Base-by-base conservation (phyloP, 805 yeast genomes). In the Myxozyma nipponensis region DNA sequence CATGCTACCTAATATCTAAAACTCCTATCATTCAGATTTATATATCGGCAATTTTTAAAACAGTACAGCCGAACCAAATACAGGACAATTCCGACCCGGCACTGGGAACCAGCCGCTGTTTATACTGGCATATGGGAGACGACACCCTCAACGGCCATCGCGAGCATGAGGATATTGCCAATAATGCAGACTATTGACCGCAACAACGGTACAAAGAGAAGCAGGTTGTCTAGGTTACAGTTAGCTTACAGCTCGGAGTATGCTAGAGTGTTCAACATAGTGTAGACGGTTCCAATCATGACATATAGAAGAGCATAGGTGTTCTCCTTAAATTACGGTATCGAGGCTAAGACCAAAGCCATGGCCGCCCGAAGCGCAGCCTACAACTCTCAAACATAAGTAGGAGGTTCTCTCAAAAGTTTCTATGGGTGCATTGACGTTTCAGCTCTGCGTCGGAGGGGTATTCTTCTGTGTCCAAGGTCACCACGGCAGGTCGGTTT, bases 111-210 rank as follows among this genome's bases (percentile, higher is more conserved):
- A n/a, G n/a, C n/a, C n/a, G n/a, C n/a, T n/a, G n/a, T n/a, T n/a
- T n/a, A 28, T 21, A 43, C 18, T 13, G 18, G 41, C 41, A 43
- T 43, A 17, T 19, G 19, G 23, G 47, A 22, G 23, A 52, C 32
- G 17, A 48, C 52, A 7, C 47, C 36, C 23, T 52, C 56, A 18
- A 52, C 41, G 15, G 48, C 36, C 56, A 52, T 52, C n/a, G 47
- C 26, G 38, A 52, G 48, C 7, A 52, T 32, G 10, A 52, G 17
- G 18, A 52, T 41, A 25, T 52, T 52, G 4, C 50, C 39, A 10
- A 49, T 48, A 40, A 47, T 52, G 53, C 56, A 52, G 4, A 48
- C 53, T 15, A 52, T 23, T 17, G 56, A 52, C 3, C 56, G 34
- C 9, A 47, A 17, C n/a, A n/a, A n/a, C n/a, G n/a, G n/a, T n/a